Conservation (phyloP, 1,139 yeast species). For the Tardiomyces digboiensis region DNA sequence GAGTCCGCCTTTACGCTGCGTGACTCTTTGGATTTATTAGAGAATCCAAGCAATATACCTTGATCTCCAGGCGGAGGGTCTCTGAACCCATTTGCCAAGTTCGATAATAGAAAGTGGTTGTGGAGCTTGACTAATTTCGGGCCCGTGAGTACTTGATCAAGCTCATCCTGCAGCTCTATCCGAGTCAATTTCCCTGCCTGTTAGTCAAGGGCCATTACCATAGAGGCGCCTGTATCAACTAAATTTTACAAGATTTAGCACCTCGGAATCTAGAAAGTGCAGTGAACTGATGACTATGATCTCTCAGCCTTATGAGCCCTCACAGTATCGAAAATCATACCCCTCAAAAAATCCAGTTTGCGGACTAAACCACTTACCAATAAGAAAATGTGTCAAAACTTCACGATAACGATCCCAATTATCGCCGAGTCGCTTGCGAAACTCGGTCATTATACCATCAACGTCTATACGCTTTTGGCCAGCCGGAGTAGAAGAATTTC, state of each 20-base stretch:
- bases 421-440: conserved; percentile 60
- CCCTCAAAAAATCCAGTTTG: not conserved
- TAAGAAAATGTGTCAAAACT: conserved; percentile 60
- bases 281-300: too few species aligned
- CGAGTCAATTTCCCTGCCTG: conserved; percentile 49
- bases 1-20: conserved; percentile 24
- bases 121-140: conserved; percentile 48
- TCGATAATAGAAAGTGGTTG: conserved; percentile 70
- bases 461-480: conserved; percentile 45
- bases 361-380: conserved; percentile 45
- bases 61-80: conserved; percentile 57
- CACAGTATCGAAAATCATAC: not conserved
- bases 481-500: conserved; percentile 4
- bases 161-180: conserved; percentile 51
- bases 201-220: not conserved
- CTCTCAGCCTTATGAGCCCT: not conserved
- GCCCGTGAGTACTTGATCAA: conserved; percentile 44
- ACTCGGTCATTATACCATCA: conserved; percentile 60
- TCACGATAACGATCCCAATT: conserved; percentile 87
- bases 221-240: too few species aligned
- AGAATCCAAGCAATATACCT: conserved; percentile 33
- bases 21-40: conserved; percentile 2
- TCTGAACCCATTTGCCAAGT: conserved; percentile 74
- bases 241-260: too few species aligned
- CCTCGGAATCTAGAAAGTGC: too few species aligned